Evolutionary conservation across 495 filamentous ascomycete species (phyloP).

Genomic region (Massariosphaeria phaeospora): DNA sequence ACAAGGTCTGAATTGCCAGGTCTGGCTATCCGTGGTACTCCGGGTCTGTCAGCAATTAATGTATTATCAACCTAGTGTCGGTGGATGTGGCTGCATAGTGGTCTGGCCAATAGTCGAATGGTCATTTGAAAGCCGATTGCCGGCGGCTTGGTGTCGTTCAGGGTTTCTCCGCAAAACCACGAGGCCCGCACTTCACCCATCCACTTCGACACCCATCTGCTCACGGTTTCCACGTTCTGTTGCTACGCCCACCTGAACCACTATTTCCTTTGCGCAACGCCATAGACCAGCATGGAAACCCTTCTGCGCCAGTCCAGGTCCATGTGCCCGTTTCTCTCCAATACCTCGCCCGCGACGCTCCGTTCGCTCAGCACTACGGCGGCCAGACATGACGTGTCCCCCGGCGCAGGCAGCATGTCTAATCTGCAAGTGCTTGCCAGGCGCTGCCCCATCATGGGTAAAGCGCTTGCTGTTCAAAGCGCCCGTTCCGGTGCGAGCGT

Average conservation of each 20-base stretch:
- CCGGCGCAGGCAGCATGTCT: conserved; percentile 87
- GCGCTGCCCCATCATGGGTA: conserved; percentile 97
- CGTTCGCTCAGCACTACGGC: conserved; percentile 82
- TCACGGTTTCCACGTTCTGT: not conserved
- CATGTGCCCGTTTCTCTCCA: conserved; percentile 96
- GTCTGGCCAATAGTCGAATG: not conserved
- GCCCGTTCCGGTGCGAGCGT: conserved; percentile 50
- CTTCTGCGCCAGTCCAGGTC: conserved; percentile 88
- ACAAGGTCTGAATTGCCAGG: no score
- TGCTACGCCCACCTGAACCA: not conserved
- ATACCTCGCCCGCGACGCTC: conserved; percentile 81
- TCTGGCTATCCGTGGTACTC: no score
- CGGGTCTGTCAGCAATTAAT: not conserved
- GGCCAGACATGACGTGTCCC: conserved; percentile 58
- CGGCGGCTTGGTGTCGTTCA: not conserved
- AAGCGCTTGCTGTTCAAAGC: conserved; percentile 87
- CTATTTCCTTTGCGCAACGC: not conserved
- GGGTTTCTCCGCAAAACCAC: not conserved
- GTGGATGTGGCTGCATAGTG: no score
- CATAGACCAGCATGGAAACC: conserved; percentile 65
- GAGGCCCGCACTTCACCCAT: not conserved
- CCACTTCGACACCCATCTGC: not conserved
- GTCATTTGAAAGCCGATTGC: not conserved
- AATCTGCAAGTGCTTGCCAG: conserved; percentile 92
- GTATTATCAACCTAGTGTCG: not conserved